phyloP scores from a whole-genome alignment of 352 stramenopile species.

The Pythium insidiosum region DNA sequence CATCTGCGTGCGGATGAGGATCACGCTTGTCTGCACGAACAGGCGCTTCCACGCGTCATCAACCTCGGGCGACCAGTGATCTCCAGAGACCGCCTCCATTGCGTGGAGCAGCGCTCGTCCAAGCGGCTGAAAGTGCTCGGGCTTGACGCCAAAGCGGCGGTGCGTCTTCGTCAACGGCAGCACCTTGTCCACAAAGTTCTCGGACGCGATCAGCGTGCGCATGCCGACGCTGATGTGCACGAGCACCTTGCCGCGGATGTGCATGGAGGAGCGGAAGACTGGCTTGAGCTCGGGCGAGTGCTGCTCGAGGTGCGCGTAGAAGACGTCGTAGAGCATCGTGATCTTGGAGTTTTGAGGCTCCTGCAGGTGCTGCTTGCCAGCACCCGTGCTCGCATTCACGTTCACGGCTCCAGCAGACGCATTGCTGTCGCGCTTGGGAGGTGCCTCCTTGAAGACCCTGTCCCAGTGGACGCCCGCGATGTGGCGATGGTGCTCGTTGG shows the following conservation, averaged over 20 bases:
- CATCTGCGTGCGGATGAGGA: conserved; percentile 35
- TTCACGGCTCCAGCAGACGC: no score
- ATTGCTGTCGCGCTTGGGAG: no score
- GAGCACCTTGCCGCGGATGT: conserved; percentile 32
- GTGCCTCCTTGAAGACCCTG: conserved; percentile 21
- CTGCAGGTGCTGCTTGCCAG: conserved; percentile 9
- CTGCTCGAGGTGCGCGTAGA: conserved; percentile 37
- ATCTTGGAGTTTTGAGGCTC: conserved; percentile 21
- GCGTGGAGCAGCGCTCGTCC: conserved; percentile 27
- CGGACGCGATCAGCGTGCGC: conserved; percentile 27
- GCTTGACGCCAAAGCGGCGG: conserved; percentile 33
- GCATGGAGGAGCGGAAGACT: conserved; percentile 44
- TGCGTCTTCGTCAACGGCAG: conserved; percentile 39
- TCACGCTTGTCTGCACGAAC: conserved; percentile 32
- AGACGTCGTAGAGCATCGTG: conserved; percentile 38
- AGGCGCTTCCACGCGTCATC: conserved; percentile 31
- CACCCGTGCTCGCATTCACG: no score
- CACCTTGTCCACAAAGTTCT: conserved; percentile 27
- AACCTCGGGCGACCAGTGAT: conserved; percentile 30
- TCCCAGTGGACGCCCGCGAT: conserved; percentile 36
- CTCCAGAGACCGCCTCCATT: conserved; percentile 27
- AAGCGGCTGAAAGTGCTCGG: conserved; percentile 33
- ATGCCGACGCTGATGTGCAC: conserved; percentile 48
- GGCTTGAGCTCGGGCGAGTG: conserved; percentile 36
- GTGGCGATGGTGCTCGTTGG: conserved; percentile 29